phyloP scores from a whole-genome alignment of 1,139 yeast species.

The Geotrichum histeridarum region DNA sequence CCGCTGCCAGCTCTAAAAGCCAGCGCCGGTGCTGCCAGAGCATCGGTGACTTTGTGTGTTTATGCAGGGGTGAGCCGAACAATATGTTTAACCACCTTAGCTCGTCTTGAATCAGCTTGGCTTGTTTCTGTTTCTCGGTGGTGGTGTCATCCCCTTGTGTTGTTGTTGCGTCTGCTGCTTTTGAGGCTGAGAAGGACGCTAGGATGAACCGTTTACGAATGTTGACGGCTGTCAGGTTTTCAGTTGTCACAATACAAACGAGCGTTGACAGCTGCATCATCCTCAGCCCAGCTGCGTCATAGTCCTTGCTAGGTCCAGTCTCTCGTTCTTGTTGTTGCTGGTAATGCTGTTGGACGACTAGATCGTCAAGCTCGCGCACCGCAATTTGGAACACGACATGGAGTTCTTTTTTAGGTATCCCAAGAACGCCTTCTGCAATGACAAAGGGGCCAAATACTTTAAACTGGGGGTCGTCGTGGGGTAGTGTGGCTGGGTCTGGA shows the following conservation, averaged over 20 bases:
- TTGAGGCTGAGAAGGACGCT: conserved; percentile 4
- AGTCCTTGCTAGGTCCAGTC: not conserved
- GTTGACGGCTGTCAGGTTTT: conserved; percentile 35
- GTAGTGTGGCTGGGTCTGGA: no score
- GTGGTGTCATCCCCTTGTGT: not conserved
- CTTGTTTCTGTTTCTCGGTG: no score
- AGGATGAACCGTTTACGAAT: conserved; percentile 28
- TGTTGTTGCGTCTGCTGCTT: not conserved
- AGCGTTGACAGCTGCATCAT: conserved; percentile 23
- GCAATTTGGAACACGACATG: conserved; percentile 16
- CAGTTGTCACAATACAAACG: conserved; percentile 34
- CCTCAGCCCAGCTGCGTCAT: not conserved
- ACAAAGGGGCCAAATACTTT: conserved; percentile 12
- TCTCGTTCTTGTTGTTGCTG: not conserved
- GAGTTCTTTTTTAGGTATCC: conserved; percentile 29
- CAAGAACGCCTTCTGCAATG: conserved; percentile 23
- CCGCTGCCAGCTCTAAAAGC: conserved; percentile 22
- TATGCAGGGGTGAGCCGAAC: conserved; percentile 34
- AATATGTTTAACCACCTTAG: conserved; percentile 31
- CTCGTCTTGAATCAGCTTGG: conserved; percentile 23
- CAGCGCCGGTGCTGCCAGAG: conserved; percentile 40
- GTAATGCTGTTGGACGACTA: not conserved
- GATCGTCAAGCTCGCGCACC: conserved; percentile 1
- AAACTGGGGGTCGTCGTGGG: not conserved
- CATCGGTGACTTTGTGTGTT: conserved; percentile 39